phyloP scores from a whole-genome alignment of 2,329 filamentous ascomycete species.

The Lachnellula occidentalis region DNA sequence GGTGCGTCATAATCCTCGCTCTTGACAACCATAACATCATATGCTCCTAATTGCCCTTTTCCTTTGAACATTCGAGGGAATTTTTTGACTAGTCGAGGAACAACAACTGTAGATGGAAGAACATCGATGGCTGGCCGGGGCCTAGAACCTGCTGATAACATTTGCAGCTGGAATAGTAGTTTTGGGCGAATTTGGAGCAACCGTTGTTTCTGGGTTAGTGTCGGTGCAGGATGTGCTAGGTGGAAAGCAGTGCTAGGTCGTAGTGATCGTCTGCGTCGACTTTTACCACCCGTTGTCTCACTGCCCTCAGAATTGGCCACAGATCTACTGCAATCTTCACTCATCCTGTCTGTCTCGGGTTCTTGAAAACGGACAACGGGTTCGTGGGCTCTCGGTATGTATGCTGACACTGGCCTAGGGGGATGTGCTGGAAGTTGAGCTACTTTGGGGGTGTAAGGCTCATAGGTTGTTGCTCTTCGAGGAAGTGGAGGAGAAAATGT shows the following conservation, averaged over 20 bases:
- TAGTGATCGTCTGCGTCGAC: constrained; percentile 40
- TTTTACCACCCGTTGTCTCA: constrained; percentile 14
- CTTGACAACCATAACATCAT: constrained; percentile 66
- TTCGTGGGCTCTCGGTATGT: constrained; percentile 18
- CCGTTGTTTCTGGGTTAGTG: constrained; percentile 51
- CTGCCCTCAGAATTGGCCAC: constrained; percentile 28
- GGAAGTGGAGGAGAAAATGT: constrained; percentile 26
- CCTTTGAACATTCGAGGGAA: constrained; percentile 60
- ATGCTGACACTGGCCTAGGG: constrained; percentile 25
- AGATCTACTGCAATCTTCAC: constrained; percentile 27
- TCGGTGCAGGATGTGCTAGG: constrained; percentile 62
- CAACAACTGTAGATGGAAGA: constrained; percentile 61
- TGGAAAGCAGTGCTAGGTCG: constrained; percentile 59
- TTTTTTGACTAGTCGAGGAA: constrained; percentile 52
- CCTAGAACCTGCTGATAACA: constrained; percentile 53
- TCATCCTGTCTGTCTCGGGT: constrained; percentile 26
- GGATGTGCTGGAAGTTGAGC: constrained; percentile 4
- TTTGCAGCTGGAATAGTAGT: constrained; percentile 66
- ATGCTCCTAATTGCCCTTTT: constrained; percentile 57
- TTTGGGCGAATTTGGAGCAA: constrained; percentile 59
- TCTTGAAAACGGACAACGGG: constrained; percentile 27
- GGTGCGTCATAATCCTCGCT: constrained; percentile 58
- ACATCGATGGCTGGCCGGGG: constrained; percentile 67
- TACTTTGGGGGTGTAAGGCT: constrained; percentile 14
- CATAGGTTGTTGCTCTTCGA: constrained; percentile 21